Base-by-base conservation (phyloP, 73 alveolate species). In the Durusdinium trenchii region DNA sequence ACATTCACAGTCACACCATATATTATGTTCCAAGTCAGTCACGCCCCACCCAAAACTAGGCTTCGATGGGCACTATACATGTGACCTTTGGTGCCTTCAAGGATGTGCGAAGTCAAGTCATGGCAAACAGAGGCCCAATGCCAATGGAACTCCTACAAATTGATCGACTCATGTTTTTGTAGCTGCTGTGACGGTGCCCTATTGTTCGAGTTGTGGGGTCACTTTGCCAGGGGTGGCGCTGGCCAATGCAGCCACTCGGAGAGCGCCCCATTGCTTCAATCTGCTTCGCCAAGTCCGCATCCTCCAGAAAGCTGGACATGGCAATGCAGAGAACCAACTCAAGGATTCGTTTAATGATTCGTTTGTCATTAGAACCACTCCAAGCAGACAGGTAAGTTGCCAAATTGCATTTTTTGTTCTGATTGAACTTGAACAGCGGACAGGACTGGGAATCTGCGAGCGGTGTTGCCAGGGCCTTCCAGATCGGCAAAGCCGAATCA, bases 91-190 rank as follows among this genome's bases (percentile, higher is more conserved):
- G 62, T 0, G 87, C 87, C 16, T 76, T 43, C 87, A 0, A 40
- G 14, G 87, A 76, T 76, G 87, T 76, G 36, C 87, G 87, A 3
- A 18, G 62, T 10, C 87, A 76, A 76, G 87, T 76, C 42, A 42
- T 76, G 87, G 87, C 87, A 7, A 76, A 76, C 45, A 54, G 87
- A 76, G 87, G 87, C 26, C 48, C 5, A n/a, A n/a, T n/a, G n/a
- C n/a, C n/a, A n/a, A n/a, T n/a, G n/a, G n/a, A n/a, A n/a, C n/a
- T n/a, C n/a, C n/a, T n/a, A n/a, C n/a, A n/a, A n/a, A n/a, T n/a
- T n/a, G n/a, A n/a, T n/a, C n/a, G n/a, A 3, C 14, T n/a, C n/a
- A n/a, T n/a, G n/a, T n/a, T n/a, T n/a, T n/a, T 73, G 18, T 36
- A 9, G n/a, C 52, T 36, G 35, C 52, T 73, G 52, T 73, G 54